These are phyloP conservation scores for Gracilaria gracilis DNA, from an alignment of 23 red algal species.

Conservation along the genomic window DNA sequence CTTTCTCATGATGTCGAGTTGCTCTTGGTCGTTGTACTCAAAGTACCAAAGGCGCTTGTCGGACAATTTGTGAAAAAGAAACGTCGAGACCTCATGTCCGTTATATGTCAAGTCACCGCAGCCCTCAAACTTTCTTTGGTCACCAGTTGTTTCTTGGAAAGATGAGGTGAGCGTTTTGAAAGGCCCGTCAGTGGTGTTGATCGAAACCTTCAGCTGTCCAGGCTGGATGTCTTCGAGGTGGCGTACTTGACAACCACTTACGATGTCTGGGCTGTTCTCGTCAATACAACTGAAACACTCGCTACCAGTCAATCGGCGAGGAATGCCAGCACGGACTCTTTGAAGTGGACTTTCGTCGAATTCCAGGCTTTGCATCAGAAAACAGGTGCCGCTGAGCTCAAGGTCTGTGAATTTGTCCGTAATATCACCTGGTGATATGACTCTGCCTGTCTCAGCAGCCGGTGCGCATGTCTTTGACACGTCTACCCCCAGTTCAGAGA, in stretches of 20 bases:
- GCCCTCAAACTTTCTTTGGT: not conserved
- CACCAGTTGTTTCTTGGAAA: constrained; percentile 26
- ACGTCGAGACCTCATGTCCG: constrained; percentile 29
- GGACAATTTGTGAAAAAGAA: not conserved
- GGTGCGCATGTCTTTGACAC: constrained; percentile 44
- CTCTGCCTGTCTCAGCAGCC: not conserved
- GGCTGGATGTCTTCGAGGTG: not conserved
- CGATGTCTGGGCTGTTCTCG: constrained; percentile 16
- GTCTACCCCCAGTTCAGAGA: constrained; percentile 59
- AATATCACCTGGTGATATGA: constrained; percentile 32
- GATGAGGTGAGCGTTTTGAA: constrained; percentile 21
- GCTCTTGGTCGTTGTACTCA: constrained; percentile 50
- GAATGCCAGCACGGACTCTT: constrained; percentile 32
- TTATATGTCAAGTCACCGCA: constrained; percentile 51
- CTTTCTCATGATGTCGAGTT: not conserved
- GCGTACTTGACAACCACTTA: constrained; percentile 16
- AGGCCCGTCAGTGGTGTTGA: constrained; percentile 9
- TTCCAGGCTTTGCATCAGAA: constrained; percentile 5
- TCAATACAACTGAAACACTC: constrained; percentile 51
- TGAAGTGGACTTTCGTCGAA: constrained; percentile 37
- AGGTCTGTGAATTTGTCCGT: not conserved
- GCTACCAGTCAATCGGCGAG: constrained; percentile 11
- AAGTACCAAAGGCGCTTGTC: constrained; percentile 21
- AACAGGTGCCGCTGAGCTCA: constrained; percentile 47
- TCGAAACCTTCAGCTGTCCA: constrained; percentile 1